Conservation (phyloP, 805 yeast genomes). For the Candida tammaniensis region DNA sequence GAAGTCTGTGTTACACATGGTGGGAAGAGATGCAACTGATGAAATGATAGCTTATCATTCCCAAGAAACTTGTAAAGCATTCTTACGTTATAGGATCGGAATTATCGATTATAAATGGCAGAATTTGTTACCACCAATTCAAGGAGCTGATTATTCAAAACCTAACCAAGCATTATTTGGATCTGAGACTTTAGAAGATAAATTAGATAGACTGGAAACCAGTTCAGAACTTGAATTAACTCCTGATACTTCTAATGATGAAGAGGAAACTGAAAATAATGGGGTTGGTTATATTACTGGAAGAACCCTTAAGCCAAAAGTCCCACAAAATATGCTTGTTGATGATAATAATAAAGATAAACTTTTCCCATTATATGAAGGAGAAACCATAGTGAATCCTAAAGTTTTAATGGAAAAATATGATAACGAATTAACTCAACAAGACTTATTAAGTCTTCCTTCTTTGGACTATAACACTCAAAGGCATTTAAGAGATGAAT, state of each 20-base stretch:
- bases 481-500: slow-evolving; percentile 49
- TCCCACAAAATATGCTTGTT: slow-evolving; percentile 48
- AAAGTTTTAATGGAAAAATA: slow-evolving; percentile 49
- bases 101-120: slow-evolving; percentile 62
- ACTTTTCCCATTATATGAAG: slow-evolving; percentile 32
- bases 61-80: slow-evolving; percentile 50
- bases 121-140: slow-evolving; percentile 83
- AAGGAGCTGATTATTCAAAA: slow-evolving; percentile 55
- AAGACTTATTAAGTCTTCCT: slow-evolving; percentile 61
- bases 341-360: slow-evolving; percentile 31
- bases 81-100: slow-evolving; percentile 66
- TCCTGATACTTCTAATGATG: background rate
- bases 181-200: background rate
- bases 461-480: slow-evolving; percentile 69
- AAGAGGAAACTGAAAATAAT: background rate
- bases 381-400: slow-evolving; percentile 51
- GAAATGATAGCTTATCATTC: slow-evolving; percentile 85
- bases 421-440: slow-evolving; percentile 53
- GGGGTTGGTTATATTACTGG: slow-evolving; percentile 15
- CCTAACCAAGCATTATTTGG: slow-evolving; percentile 2
- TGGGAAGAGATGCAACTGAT: slow-evolving; percentile 88
- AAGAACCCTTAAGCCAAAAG: slow-evolving; percentile 41
- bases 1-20: slow-evolving; percentile 76
- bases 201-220: slow-evolving; percentile 3
- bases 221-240: slow-evolving; percentile 11